Conservation (phyloP, 2,329 filamentous ascomycete genomes). For the Teratosphaeria zuluensis region DNA sequence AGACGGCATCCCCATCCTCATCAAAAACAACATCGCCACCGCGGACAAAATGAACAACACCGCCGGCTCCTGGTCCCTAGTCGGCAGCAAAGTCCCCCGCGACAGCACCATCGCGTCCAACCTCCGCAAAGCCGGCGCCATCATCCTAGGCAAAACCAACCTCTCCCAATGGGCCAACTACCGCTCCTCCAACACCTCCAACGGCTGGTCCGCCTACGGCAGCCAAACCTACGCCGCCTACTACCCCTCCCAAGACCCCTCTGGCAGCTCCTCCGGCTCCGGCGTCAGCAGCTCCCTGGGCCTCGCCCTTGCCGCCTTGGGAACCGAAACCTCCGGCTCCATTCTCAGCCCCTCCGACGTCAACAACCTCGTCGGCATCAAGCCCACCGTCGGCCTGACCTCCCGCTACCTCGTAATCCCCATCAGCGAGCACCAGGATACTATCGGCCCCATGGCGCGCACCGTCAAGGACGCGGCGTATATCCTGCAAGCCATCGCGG, state of each 20-base stretch:
- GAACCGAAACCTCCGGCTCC: conserved; percentile 55
- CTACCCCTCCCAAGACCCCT: conserved; percentile 51
- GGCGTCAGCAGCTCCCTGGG: conserved; percentile 52
- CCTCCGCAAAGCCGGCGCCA: conserved; percentile 49
- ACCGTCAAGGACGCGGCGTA: conserved; percentile 51
- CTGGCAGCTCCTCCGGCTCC: conserved; percentile 52
- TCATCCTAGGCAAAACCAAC: conserved; percentile 59
- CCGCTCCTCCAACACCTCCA: conserved; percentile 46
- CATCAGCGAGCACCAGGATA: conserved; percentile 49
- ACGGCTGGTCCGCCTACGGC: conserved; percentile 56
- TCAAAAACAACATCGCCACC: conserved; percentile 61
- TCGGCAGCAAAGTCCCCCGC: conserved; percentile 46
- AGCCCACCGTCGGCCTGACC: conserved; percentile 56
- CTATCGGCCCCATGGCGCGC: conserved; percentile 48
- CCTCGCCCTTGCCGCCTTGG: conserved; percentile 49
- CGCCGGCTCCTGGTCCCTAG: conserved; percentile 53
- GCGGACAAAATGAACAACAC: conserved; percentile 54
- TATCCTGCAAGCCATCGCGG: conserved; percentile 49
- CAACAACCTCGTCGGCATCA: conserved; percentile 59
- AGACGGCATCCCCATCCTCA: conserved; percentile 55
- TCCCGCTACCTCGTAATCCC: conserved; percentile 56
- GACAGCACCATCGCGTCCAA: conserved; percentile 53
- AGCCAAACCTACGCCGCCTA: conserved; percentile 56
- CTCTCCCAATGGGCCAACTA: conserved; percentile 57
- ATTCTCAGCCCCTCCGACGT: conserved; percentile 48